Conservation (phyloP, 1,284 basidiomycete species). For the Stereum hirsutum region DNA sequence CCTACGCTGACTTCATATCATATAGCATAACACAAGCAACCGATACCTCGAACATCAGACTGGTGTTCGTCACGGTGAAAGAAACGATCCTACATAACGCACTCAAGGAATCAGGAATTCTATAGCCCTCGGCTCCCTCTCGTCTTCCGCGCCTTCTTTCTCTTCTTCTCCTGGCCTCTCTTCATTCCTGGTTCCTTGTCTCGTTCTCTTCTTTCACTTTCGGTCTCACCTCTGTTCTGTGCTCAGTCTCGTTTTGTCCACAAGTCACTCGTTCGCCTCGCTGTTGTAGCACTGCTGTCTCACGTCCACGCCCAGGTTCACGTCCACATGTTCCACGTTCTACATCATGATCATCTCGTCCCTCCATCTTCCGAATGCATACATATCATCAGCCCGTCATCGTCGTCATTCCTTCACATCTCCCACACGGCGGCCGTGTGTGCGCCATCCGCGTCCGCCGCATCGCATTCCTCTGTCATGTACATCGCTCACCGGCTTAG, state of each 20-base stretch:
- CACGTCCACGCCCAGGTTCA: no score
- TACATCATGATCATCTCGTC: no score
- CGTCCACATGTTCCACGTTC: no score
- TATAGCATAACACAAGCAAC: conserved; percentile 71
- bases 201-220: neutral
- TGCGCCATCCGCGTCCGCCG: no score
- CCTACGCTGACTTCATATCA: conserved; percentile 2
- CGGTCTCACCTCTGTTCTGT: neutral
- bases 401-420: no score
- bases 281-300: no score
- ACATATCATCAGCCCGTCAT: no score
- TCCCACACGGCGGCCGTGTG: no score
- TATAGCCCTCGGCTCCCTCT: conserved; percentile 22
- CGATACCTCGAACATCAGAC: conserved; percentile 74
- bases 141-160: neutral
- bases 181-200: neutral
- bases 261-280: no score
- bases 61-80: conserved; percentile 95
- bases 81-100: conserved; percentile 95
- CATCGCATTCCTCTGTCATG: no score
- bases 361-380: no score
- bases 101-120: conserved; percentile 75
- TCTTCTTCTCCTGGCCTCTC: neutral
- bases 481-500: no score
- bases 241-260: neutral